phyloP scores from a whole-genome alignment of 1,284 basidiomycete genomes.

The Limonomyces culmigenus region DNA sequence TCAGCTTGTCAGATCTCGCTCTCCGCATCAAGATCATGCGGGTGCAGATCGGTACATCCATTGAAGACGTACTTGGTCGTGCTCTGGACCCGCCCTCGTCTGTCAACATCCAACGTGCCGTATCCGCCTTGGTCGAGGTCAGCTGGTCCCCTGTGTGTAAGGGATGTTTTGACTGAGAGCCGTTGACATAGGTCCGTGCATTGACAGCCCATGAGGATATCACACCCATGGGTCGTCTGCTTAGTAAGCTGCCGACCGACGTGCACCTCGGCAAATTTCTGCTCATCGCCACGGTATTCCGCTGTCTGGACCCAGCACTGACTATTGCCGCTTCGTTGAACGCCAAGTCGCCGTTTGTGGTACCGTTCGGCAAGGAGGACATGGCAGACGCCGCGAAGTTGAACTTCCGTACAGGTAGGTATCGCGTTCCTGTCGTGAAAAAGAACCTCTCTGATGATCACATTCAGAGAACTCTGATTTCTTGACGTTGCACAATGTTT shows the following conservation, averaged over 20 bases:
- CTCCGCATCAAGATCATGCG: constrained; percentile 97
- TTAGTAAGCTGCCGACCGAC: constrained; percentile 90
- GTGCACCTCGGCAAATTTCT: constrained; percentile 95
- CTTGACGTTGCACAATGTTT: constrained; percentile 84
- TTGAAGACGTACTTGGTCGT: constrained; percentile 79
- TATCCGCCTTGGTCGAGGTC: constrained; percentile 85
- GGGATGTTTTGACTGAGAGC: background rate
- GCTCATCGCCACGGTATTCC: constrained; percentile 72
- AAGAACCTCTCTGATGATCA: constrained; percentile 1
- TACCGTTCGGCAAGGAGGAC: constrained; percentile 77
- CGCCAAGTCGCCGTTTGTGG: constrained; percentile 85
- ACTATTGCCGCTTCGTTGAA: constrained; percentile 91
- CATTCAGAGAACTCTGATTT: constrained; percentile 89
- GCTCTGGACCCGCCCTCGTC: constrained; percentile 85
- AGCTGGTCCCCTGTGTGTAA: constrained; percentile 6
- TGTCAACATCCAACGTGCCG: constrained; percentile 83
- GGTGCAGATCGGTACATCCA: constrained; percentile 70
- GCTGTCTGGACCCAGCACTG: constrained; percentile 87
- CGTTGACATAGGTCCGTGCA: constrained; percentile 47
- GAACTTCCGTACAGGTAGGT: constrained; percentile 62
- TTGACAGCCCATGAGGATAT: constrained; percentile 82
- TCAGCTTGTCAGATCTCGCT: constrained; percentile 89
- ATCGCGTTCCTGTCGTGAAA: too few species aligned
- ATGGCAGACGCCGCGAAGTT: constrained; percentile 79
- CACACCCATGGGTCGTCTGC: constrained; percentile 82